phyloP scores from a whole-genome alignment of 176 grass and related monocot species.

The Eleusine coracana region DNA sequence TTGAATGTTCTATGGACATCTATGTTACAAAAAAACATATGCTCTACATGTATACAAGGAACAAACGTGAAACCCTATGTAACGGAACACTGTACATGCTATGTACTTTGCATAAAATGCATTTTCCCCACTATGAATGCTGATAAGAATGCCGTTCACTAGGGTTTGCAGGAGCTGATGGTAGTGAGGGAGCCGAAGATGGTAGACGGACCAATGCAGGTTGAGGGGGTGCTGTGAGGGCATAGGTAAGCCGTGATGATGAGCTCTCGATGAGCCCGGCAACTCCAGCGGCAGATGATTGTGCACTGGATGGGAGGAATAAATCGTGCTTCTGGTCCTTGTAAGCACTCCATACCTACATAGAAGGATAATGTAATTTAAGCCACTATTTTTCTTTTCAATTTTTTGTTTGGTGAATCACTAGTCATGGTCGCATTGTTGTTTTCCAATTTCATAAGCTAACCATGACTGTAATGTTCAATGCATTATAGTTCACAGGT shows the following conservation, averaged over 20 bases:
- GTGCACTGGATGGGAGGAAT: conserved; percentile 95
- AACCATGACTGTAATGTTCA: conserved; percentile 8
- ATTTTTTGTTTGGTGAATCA: conserved; percentile 15
- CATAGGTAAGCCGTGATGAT: conserved; percentile 80
- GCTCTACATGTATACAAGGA: conserved; percentile 61
- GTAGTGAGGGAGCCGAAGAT: conserved; percentile 46
- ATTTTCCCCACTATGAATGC: conserved; percentile 25
- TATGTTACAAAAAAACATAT: conserved; percentile 40
- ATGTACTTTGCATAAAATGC: conserved; percentile 45
- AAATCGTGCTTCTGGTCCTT: conserved; percentile 98
- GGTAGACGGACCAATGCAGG: conserved; percentile 64
- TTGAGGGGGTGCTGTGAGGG: conserved; percentile 81
- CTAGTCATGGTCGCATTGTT: background rate
- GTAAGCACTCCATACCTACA: conserved; percentile 93
- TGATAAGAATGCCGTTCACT: conserved; percentile 57
- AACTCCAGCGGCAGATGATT: conserved; percentile 89
- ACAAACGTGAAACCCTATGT: conserved; percentile 38
- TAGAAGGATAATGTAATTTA: background rate
- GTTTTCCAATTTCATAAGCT: conserved; percentile 2
- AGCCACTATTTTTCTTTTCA: background rate
- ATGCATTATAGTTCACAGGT: background rate
- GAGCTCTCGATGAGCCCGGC: conserved; percentile 95
- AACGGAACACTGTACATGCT: conserved; percentile 67
- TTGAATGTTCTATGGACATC: conserved; percentile 44
- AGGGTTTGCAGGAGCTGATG: conserved; percentile 51